Conservation (phyloP, 768 basidiomycete species). For the Xerocomellus chrysenteron region DNA sequence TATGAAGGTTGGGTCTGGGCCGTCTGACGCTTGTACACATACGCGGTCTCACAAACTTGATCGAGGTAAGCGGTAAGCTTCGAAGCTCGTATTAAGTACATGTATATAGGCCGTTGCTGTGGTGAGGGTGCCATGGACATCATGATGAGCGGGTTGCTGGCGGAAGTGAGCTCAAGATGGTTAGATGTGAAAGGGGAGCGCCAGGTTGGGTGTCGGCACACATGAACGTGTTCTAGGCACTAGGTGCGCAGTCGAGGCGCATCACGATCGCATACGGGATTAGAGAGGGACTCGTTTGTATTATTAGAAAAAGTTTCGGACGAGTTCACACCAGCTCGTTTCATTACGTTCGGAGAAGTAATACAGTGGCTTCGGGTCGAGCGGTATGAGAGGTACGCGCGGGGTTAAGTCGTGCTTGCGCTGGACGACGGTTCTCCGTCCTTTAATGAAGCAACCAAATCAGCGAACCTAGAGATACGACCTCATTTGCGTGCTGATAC, state of each 20-base stretch:
- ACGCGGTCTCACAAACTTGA: neutral
- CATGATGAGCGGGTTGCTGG: neutral
- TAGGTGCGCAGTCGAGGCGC: neutral
- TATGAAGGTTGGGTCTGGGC: neutral
- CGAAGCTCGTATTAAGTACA: neutral
- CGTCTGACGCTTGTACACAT: neutral
- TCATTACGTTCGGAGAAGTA: slow-evolving; percentile 14
- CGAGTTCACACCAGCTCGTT: neutral
- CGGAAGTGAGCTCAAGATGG: neutral
- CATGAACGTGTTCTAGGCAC: neutral
- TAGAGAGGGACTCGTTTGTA: slow-evolving; percentile 1
- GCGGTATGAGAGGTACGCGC: slow-evolving; percentile 6
- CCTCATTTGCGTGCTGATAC: neutral
- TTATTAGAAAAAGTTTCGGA: neutral
- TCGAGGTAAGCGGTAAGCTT: neutral
- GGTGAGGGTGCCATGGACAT: neutral
- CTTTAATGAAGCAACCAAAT: neutral
- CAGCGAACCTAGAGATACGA: slow-evolving; percentile 1
- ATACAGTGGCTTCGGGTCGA: neutral
- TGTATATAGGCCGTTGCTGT: slow-evolving; percentile 13
- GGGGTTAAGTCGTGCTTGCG: slow-evolving; percentile 7
- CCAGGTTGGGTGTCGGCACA: slow-evolving; percentile 2
- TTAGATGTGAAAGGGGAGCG: neutral
- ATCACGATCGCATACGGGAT: neutral
- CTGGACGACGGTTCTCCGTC: neutral